phyloP scores from a whole-genome alignment of 2,329 filamentous ascomycete species.

The Cladophialophora immunda region DNA sequence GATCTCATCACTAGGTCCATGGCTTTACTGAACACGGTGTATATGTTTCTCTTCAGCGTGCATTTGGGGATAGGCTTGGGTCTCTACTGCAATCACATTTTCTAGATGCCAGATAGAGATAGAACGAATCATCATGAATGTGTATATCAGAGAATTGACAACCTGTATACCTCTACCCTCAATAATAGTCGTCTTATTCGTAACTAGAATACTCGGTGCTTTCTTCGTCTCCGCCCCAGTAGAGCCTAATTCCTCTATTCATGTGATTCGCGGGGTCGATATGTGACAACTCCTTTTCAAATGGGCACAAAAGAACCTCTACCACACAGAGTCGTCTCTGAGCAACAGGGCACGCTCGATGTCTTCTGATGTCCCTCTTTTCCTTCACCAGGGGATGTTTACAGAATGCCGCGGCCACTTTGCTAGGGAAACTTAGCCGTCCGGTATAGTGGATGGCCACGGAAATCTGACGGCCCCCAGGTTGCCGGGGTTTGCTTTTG shows the following conservation, averaged over 20 bases:
- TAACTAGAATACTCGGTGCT: background rate
- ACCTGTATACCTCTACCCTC: background rate
- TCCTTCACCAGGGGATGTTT: too few species aligned
- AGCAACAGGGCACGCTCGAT: background rate
- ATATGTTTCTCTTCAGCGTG: background rate
- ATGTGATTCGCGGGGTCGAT: background rate
- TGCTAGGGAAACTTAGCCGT: too few species aligned
- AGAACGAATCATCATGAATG: background rate
- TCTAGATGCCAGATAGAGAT: background rate
- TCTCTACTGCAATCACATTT: background rate
- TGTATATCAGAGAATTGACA: background rate
- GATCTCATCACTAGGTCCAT: constrained; percentile 16
- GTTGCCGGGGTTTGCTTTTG: background rate
- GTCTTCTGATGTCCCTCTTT: background rate
- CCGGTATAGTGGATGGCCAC: too few species aligned
- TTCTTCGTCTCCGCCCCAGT: too few species aligned
- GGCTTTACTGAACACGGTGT: constrained; percentile 18
- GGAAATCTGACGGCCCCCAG: too few species aligned
- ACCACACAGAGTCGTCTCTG: background rate
- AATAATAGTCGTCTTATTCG: background rate
- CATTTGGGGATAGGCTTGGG: background rate
- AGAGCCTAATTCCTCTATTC: background rate
- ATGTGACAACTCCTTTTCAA: background rate
- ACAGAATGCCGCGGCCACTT: too few species aligned
- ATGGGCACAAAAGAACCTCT: background rate